Base-by-base conservation (phyloP, 805 yeast species). In the Candida rishiriensis region DNA sequence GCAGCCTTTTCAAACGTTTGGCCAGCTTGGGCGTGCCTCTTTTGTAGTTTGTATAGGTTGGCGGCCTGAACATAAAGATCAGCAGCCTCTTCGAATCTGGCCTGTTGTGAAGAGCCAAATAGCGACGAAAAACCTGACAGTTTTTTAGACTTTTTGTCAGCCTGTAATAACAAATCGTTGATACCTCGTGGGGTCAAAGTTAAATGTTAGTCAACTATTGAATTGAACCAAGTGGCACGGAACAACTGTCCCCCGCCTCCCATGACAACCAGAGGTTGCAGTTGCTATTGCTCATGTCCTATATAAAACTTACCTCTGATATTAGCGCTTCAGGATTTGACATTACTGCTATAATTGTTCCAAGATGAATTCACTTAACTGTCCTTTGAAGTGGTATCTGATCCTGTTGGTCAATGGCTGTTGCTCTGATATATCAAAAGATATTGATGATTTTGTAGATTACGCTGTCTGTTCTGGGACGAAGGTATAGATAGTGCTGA, bases 31-130 rank as follows among this genome's bases (percentile, higher is more conserved):
- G 71, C 66, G 52, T 77, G 76, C 59, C 88, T 85, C 57, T 86
- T 87, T 53, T 79, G 81, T 46, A 93, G 66, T 49, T 90, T 78
- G 70, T 81, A 93, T 28, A 79, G 75, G 59, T 91, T 93, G n/a
- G 95, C 99, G 2, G 99, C 99, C 64, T 90, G 95, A 17, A 84
- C 73, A 60, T 83, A 91, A 28, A 88, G 67, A 52, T 93, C 99
- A 3, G 90, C 83, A 3, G 99, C 98, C 51, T 93, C 99, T 61
- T 93, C 99, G 42, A 71, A 77, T 49, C 87, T 76, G 49, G 76
- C 73, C 3, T 81, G 68, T 30, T 75, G 73, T 10, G 84, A 73
- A 1, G 84, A 75, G 3, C 91, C 85, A 42, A 88, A 75, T 16
- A 85, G 57, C 49, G 79, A 76, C 53, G 90, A 77, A 14, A 62